These are phyloP conservation scores for Henningerozyma blattae DNA, from an alignment of 805 yeast genomes.

Conservation along the genomic window DNA sequence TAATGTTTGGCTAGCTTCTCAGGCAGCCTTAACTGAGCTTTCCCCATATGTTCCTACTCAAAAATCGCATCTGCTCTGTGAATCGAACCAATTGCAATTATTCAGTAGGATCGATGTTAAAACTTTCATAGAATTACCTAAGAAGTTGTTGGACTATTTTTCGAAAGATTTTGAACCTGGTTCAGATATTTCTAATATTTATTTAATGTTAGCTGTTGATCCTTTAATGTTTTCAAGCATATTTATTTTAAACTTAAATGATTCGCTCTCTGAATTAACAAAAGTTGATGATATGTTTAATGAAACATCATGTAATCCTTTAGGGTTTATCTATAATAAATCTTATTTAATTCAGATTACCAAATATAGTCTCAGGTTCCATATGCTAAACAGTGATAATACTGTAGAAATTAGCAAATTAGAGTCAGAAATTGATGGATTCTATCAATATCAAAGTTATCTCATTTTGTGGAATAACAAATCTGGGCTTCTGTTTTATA, in stretches of 20 bases:
- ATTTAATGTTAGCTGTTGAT: slow-evolving; percentile 8
- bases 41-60: slow-evolving; percentile 2
- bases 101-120: slow-evolving; percentile 3
- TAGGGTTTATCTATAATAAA: no score
- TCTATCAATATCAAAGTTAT: slow-evolving; percentile 1
- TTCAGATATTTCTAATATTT: slow-evolving; percentile 1
- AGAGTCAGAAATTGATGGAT: slow-evolving; percentile 8
- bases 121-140: slow-evolving; percentile 1
- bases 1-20: slow-evolving; percentile 14
- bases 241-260: slow-evolving; percentile 4
- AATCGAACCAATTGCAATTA: slow-evolving; percentile 6
- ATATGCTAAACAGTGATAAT: slow-evolving; percentile 1
- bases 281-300: slow-evolving; percentile 13
- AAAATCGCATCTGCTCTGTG: slow-evolving; percentile 5
- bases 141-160: slow-evolving; percentile 1
- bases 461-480: slow-evolving; percentile 12
- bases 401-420: no score
- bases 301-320: slow-evolving; percentile 3
- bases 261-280: slow-evolving; percentile 2
- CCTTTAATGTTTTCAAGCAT: slow-evolving; percentile 2
- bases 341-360: slow-evolving; percentile 12
- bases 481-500: slow-evolving; percentile 1
- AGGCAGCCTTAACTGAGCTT: slow-evolving; percentile 12
- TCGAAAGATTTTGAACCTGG: not conserved
- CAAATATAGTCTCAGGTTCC: slow-evolving; percentile 3